phyloP scores from a whole-genome alignment of 371 early-diverging fungal genomes.

The Syncephalastrum monosporum region DNA sequence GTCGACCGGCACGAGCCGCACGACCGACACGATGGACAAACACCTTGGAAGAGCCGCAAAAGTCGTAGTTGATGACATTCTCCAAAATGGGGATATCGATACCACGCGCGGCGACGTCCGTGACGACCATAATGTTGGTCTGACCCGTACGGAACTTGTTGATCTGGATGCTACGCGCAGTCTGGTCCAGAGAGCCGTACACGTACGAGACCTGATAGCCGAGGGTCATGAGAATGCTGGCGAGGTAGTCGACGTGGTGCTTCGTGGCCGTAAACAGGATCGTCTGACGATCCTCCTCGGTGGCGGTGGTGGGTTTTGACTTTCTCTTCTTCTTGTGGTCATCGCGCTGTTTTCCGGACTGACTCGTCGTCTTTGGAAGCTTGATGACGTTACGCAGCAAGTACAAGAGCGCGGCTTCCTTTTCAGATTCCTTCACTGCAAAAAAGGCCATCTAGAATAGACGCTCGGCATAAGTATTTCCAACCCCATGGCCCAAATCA shows the following conservation, averaged over 20 bases:
- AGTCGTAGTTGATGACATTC: constrained; percentile 97
- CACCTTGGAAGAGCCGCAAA: constrained; percentile 90
- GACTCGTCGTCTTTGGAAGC: constrained; percentile 52
- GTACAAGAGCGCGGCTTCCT: constrained; percentile 88
- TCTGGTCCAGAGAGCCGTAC: constrained; percentile 94
- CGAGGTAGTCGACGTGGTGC: constrained; percentile 95
- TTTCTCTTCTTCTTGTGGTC: constrained; percentile 38
- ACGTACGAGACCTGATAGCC: constrained; percentile 85
- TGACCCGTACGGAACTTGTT: constrained; percentile 78
- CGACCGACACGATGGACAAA: constrained; percentile 99
- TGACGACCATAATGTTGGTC: constrained; percentile 88
- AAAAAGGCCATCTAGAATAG: constrained; percentile 78
- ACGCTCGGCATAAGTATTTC: not conserved
- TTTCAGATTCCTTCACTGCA: constrained; percentile 75
- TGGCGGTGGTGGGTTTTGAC: constrained; percentile 42
- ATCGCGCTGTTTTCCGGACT: constrained; percentile 12
- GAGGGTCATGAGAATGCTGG: constrained; percentile 63
- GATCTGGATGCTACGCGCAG: constrained; percentile 87
- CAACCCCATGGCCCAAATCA: not conserved
- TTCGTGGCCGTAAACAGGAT: constrained; percentile 95
- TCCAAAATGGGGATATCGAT: constrained; percentile 98
- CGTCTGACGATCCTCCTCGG: constrained; percentile 68
- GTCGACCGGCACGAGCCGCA: constrained; percentile 94
- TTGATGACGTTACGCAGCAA: constrained; percentile 79
- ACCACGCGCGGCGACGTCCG: constrained; percentile 99